Evolutionary conservation across 352 stramenopile species (phyloP), one percentile per base, ranked within the genome.

Genomic region (Pythium phragmitis): DNA sequence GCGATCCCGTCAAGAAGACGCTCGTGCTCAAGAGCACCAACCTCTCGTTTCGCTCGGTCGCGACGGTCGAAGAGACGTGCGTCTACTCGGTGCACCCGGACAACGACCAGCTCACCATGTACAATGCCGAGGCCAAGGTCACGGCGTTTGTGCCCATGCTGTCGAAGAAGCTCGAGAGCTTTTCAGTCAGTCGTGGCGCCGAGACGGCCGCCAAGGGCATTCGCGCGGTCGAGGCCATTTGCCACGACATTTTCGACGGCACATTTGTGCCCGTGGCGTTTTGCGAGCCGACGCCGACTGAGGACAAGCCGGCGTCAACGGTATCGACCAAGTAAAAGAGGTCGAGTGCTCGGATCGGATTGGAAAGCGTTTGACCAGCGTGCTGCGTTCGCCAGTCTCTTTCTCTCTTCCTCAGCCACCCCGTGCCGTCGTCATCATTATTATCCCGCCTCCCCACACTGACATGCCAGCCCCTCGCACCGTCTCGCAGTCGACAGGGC

Each of bases 1-100:
- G 84, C 66, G 84, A 95, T 63, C 73, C 86, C 3, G 45, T 71
- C 49, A 65, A 60, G 9, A 86, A 93, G 72, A 76, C 63, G 57
- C 75, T 95, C 28, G 73, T 85, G 67, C 80, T 92, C 57, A 90
- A 85, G 65, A 90, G 79, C n/a, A 93, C 82, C 21, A 95, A 95
- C 65, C 63, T 92, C 21, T 87, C 80, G 55, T 82, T 91, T 60
- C 82, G 84, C 11, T 90, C 80, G 2, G 81, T 92, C 34, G 84
- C 84, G 8, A 92, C 82, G 0, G 78, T 95, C 33, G 79, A 95
- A 52, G 86, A 95, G 75, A 90, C 80, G 53, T 95, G 86, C 61
- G 76, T 92, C 33, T 95, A 95, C 76, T 86, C 81, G 47, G 75
- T 85, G 34, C 72, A 92, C 39, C 79, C 80, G 19, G 73, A 87